Evolutionary conservation across 2,329 filamentous ascomycete genomes (phyloP), one percentile per base, ranked within the genome.

Genomic region (Mariannaea sp.): DNA sequence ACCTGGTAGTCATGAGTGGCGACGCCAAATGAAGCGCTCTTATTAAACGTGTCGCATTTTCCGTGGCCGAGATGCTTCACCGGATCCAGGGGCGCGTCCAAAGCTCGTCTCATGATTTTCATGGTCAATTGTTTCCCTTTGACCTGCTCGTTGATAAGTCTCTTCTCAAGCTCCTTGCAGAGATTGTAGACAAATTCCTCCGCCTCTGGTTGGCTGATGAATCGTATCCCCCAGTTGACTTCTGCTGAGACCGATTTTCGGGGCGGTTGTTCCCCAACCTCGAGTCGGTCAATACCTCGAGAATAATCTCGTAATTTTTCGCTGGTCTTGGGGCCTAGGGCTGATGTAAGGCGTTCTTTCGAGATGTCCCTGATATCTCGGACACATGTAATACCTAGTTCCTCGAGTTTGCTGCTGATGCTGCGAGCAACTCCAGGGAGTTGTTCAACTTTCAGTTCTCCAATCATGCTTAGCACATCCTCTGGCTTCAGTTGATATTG

Each of bases 181-280:
- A 99, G 76, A 60, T 90, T 94, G 56, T 84, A 77, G 24, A 97
- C 81, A 69, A 99, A 99, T 59, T 95, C 90, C 54, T 97, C 93
- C 0, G 92, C 92, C 71, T 99, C 93, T n/a, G 84, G 81, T 66
- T 97, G 91, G 55, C 82, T 95, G 61, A 94, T 85, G 68, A 99
- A 99, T 5, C 94, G 86, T 50, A 99, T 96, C 3, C 95, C 94
- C 94, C 94, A 99, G 65, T 94, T 99, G 57, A 99, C 91, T 70
- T 99, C 94, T 1, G 93, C 93, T 2, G 94, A 97, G 0, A 99
- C 91, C 0, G 93, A 97, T 68, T 97, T 99, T 48, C 94, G 86
- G 13, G 90, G 78, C 0, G 88, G 84, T 66, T 95, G 89, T 52
- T 93, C 89, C 26, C 92, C 93, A 5, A 97, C 90, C 70, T 96